Evolutionary conservation across 1,284 basidiomycete species (phyloP).

Genomic region (Coniferiporia weirii): DNA sequence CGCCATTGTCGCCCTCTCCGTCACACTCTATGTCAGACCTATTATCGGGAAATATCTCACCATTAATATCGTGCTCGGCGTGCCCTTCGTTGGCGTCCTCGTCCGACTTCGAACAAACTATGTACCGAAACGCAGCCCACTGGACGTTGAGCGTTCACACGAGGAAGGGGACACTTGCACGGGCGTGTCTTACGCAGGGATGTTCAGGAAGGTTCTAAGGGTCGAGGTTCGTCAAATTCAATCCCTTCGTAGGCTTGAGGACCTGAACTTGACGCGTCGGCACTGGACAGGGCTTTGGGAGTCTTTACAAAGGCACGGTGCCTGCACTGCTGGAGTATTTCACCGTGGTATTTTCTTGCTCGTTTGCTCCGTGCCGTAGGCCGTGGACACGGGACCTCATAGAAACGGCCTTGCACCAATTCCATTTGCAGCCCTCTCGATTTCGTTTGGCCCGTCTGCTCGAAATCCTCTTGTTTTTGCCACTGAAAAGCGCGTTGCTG

Average conservation of each 20-base stretch:
- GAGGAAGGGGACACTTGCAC: neutral
- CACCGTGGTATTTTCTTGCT: neutral
- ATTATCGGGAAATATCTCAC: neutral
- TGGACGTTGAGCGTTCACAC: neutral
- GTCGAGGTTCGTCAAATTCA: neutral
- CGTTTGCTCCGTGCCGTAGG: neutral
- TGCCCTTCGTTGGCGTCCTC: neutral
- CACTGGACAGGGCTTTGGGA: too few relatives aligned
- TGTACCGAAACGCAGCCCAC: neutral
- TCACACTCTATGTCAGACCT: neutral
- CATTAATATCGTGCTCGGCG: neutral
- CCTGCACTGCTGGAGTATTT: too few relatives aligned
- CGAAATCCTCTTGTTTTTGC: too few relatives aligned
- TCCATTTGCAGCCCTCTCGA: too few relatives aligned
- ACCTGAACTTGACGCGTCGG: too few relatives aligned
- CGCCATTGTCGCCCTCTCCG: neutral
- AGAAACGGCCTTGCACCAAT: too few relatives aligned
- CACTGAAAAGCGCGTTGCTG: too few relatives aligned
- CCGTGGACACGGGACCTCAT: too few relatives aligned
- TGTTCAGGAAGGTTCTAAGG: neutral
- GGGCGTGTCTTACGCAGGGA: neutral
- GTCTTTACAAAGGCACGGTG: too few relatives aligned
- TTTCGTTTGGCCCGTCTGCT: too few relatives aligned
- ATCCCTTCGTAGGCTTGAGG: too few relatives aligned
- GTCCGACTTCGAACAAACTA: neutral